phyloP scores from a whole-genome alignment of 352 stramenopile species.

The Plasmopara halstedii region DNA sequence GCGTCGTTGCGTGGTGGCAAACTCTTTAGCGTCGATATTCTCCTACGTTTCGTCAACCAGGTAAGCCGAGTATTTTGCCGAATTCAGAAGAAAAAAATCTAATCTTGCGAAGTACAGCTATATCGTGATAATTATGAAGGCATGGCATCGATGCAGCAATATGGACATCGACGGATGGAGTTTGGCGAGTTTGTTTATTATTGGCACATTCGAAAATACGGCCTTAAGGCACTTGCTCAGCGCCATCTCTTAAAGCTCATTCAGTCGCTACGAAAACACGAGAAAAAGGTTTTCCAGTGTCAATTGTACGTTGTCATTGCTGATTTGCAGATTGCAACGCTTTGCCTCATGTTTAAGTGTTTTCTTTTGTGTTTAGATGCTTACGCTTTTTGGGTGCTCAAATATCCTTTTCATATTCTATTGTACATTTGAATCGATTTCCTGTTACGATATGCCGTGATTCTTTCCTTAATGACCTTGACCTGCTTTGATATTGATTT shows the following conservation, averaged over 20 bases:
- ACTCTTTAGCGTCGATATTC: constrained; percentile 51
- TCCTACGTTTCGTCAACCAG: constrained; percentile 55
- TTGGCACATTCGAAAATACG: constrained; percentile 75
- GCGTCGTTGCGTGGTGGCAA: constrained; percentile 36
- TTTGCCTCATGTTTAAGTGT: not conserved
- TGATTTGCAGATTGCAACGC: not conserved
- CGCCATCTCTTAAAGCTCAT: constrained; percentile 74
- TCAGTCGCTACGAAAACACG: constrained; percentile 66
- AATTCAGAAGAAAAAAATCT: not conserved
- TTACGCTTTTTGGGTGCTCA: constrained; percentile 66
- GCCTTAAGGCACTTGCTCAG: constrained; percentile 63
- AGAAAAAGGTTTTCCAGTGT: constrained; percentile 57
- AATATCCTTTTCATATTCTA: constrained; percentile 23
- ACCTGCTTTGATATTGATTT: constrained; percentile 8
- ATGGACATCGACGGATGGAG: constrained; percentile 62
- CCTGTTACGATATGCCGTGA: no score
- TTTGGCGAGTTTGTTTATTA: constrained; percentile 81
- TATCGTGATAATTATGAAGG: constrained; percentile 71
- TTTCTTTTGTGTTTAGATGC: constrained; percentile 14
- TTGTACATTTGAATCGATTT: constrained; percentile 4
- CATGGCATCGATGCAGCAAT: constrained; percentile 56
- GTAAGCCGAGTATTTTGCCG: constrained; percentile 3
- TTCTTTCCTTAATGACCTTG: constrained; percentile 17
- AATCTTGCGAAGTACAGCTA: constrained; percentile 22
- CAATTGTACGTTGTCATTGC: constrained; percentile 34